phyloP scores from a whole-genome alignment of 139 green algal genomes.

The Chlorella sp. region DNA sequence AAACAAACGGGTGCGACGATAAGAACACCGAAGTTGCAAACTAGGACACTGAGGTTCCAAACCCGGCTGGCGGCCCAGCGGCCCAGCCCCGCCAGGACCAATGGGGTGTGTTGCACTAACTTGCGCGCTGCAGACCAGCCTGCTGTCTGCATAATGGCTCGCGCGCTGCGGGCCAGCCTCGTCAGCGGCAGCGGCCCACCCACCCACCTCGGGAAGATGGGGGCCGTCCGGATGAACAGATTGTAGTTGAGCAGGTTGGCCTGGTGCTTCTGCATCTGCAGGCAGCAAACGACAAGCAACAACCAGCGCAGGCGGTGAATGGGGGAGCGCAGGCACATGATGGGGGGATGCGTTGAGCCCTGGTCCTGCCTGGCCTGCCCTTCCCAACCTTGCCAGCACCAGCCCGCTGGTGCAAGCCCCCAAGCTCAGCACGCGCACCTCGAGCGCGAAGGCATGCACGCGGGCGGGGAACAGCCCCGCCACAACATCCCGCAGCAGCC shows the following conservation, averaged over 20 bases:
- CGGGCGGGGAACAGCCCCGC: constrained; percentile 28
- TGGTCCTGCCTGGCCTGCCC: too few relatives aligned
- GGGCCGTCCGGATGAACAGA: constrained; percentile 61
- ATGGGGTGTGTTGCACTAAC: too few relatives aligned
- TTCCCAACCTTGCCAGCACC: too few relatives aligned
- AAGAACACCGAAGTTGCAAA: too few relatives aligned
- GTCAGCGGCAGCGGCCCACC: background rate
- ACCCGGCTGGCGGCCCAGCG: too few relatives aligned
- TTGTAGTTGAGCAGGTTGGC: constrained; percentile 75
- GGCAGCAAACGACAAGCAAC: too few relatives aligned
- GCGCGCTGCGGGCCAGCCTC: background rate
- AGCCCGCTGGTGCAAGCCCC: too few relatives aligned
- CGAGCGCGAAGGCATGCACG: constrained; percentile 34
- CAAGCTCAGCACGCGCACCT: constrained; percentile 3
- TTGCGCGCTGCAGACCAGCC: background rate
- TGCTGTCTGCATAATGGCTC: background rate
- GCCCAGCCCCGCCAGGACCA: too few relatives aligned
- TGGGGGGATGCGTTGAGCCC: too few relatives aligned
- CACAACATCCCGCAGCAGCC: constrained; percentile 40
- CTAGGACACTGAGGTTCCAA: too few relatives aligned
- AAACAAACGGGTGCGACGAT: background rate
- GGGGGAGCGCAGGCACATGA: background rate
- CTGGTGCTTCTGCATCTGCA: constrained; percentile 56
- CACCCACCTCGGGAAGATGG: constrained; percentile 22
- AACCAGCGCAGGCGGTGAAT: background rate